phyloP scores from a whole-genome alignment of 345 rosid species.

The Salix koriyanagi region DNA sequence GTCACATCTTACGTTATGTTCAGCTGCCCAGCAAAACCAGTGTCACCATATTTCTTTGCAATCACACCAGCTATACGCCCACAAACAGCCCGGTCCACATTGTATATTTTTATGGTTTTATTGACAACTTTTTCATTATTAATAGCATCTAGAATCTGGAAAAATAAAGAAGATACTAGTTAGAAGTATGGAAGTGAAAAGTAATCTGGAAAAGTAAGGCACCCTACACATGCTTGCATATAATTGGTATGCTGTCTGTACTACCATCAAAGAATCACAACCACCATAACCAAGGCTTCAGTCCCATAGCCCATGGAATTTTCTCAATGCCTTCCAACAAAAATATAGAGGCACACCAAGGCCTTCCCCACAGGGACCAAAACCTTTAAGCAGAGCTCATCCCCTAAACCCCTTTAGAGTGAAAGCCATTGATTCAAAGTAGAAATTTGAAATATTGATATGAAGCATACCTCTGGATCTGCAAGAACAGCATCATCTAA shows the following conservation, averaged over 20 bases:
- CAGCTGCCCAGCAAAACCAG: conserved; percentile 97
- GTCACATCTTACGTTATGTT: conserved; percentile 68
- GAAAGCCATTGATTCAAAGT: neutral
- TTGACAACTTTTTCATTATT: conserved; percentile 69
- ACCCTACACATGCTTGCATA: neutral
- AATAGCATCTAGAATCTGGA: conserved; percentile 75
- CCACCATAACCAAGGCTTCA: neutral
- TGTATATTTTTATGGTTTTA: conserved; percentile 72
- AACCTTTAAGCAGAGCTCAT: neutral
- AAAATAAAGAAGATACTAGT: neutral
- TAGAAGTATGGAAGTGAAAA: neutral
- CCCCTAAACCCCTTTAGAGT: neutral
- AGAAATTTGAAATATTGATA: neutral
- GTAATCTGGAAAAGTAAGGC: neutral
- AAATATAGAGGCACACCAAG: neutral
- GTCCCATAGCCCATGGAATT: neutral
- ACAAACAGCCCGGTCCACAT: conserved; percentile 93
- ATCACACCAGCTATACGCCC: conserved; percentile 88
- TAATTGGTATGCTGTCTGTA: neutral
- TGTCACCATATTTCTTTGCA: conserved; percentile 94
- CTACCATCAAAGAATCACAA: neutral
- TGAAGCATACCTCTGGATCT: conserved; percentile 67
- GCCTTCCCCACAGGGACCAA: neutral
- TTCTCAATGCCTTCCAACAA: neutral
- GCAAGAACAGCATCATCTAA: conserved; percentile 74